phyloP scores from a whole-genome alignment of 306 rosid species.

The Prunus davidiana region DNA sequence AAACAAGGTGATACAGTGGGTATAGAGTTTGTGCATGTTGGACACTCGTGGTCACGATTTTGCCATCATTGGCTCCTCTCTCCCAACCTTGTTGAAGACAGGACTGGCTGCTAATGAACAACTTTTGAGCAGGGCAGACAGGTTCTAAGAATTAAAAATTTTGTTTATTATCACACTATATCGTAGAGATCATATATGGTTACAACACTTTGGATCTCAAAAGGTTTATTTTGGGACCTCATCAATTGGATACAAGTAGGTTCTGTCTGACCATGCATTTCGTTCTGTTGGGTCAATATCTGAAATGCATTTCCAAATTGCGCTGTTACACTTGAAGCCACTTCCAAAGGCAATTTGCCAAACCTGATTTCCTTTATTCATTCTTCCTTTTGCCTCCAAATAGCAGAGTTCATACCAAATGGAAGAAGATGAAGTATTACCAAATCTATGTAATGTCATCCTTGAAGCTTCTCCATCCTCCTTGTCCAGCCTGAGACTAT shows the following conservation, averaged over 20 bases:
- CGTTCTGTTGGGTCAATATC: constrained; percentile 41
- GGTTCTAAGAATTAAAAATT: too few species aligned
- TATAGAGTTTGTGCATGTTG: too few species aligned
- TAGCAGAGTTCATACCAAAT: constrained; percentile 11
- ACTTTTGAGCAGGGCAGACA: too few species aligned
- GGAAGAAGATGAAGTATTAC: constrained; percentile 26
- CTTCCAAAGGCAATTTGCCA: constrained; percentile 63
- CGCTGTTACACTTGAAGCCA: constrained; percentile 47
- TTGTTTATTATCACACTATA: too few species aligned
- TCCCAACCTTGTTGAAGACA: too few species aligned
- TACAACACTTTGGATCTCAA: background rate
- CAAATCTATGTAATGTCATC: constrained; percentile 53
- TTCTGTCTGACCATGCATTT: constrained; percentile 67
- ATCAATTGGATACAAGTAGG: constrained; percentile 48
- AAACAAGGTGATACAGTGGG: too few species aligned
- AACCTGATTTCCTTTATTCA: constrained; percentile 1
- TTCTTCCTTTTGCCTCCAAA: background rate
- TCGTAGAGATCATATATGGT: background rate
- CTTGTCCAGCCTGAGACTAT: constrained; percentile 47
- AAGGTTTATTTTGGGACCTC: constrained; percentile 23
- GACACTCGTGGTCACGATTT: background rate
- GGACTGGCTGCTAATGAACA: too few species aligned
- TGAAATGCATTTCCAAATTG: constrained; percentile 60
- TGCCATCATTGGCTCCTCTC: background rate
- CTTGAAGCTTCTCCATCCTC: constrained; percentile 70